phyloP scores from a whole-genome alignment of 1,284 basidiomycete genomes.

The Malassezia brasiliensis region DNA sequence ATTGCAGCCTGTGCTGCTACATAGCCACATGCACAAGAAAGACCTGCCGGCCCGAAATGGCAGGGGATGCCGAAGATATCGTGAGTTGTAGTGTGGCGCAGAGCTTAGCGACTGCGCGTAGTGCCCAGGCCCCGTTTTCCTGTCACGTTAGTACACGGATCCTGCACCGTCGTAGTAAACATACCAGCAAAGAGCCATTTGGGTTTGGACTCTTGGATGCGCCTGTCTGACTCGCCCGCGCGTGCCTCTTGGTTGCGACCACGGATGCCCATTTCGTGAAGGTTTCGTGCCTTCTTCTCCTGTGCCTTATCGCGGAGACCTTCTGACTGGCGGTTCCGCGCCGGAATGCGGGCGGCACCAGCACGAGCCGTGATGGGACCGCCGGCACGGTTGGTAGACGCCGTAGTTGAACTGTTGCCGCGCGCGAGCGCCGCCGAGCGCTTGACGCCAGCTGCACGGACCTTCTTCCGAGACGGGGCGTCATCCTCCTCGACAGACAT shows the following conservation, averaged over 20 bases:
- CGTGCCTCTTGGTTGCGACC: conserved; percentile 37
- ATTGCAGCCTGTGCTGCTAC: no score
- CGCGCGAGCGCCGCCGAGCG: conserved; percentile 36
- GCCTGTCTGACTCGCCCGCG: conserved; percentile 43
- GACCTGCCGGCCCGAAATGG: no score
- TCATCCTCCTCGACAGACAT: conserved; percentile 46
- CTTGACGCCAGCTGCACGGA: conserved; percentile 57
- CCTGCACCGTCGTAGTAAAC: neutral
- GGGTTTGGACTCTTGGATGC: conserved; percentile 42
- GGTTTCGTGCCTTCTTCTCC: conserved; percentile 34
- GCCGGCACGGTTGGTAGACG: conserved; percentile 32
- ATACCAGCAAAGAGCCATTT: conserved; percentile 41
- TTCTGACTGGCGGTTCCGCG: conserved; percentile 32
- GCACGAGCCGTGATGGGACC: conserved; percentile 36
- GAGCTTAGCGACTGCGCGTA: conserved; percentile 27
- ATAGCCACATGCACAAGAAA: no score
- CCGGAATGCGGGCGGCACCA: conserved; percentile 38
- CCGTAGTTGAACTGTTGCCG: conserved; percentile 24
- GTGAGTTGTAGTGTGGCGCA: no score
- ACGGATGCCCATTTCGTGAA: conserved; percentile 37
- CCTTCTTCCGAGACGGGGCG: conserved; percentile 16
- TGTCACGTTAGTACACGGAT: neutral
- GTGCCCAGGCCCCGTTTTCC: conserved; percentile 44
- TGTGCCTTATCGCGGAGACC: conserved; percentile 38
- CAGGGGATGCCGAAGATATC: no score